Evolutionary conservation across 2,329 filamentous ascomycete genomes (phyloP).

Genomic region (Zasmidium citrigriseum): DNA sequence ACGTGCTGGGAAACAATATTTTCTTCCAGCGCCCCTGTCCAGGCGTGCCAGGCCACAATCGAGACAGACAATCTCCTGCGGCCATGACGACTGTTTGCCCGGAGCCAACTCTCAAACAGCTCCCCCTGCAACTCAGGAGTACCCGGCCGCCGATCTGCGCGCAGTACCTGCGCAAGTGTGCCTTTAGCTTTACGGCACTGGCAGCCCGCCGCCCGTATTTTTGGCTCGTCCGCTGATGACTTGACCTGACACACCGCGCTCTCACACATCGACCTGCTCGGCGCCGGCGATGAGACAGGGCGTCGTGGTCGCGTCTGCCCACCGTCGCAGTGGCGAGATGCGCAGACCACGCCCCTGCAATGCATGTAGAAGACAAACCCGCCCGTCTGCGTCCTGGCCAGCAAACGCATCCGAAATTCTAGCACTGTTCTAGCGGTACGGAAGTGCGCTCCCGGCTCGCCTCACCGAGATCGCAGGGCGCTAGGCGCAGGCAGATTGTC

Average conservation of each 20-base stretch:
- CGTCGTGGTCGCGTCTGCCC: neutral
- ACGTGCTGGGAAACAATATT: slow-evolving; percentile 4
- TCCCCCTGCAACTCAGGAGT: neutral
- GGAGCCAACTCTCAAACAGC: neutral
- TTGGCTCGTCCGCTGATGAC: neutral
- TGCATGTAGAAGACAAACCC: neutral
- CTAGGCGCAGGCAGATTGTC: neutral
- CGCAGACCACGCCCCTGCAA: neutral
- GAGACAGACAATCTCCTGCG: slow-evolving; percentile 4
- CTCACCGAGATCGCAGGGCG: neutral
- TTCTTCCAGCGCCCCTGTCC: neutral
- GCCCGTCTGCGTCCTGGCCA: neutral
- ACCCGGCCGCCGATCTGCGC: neutral
- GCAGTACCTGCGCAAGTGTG: neutral
- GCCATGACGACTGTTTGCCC: slow-evolving; percentile 1
- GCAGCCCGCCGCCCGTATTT: neutral
- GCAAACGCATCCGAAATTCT: neutral
- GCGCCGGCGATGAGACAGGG: neutral
- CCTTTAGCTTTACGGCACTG: neutral
- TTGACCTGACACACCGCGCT: neutral
- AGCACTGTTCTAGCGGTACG: neutral
- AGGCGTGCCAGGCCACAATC: slow-evolving; percentile 1
- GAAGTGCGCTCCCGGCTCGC: neutral
- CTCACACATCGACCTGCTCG: neutral
- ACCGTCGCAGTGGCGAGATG: neutral